phyloP scores from a whole-genome alignment of 2,329 filamentous ascomycete species.

The Cladosporium sp. region DNA sequence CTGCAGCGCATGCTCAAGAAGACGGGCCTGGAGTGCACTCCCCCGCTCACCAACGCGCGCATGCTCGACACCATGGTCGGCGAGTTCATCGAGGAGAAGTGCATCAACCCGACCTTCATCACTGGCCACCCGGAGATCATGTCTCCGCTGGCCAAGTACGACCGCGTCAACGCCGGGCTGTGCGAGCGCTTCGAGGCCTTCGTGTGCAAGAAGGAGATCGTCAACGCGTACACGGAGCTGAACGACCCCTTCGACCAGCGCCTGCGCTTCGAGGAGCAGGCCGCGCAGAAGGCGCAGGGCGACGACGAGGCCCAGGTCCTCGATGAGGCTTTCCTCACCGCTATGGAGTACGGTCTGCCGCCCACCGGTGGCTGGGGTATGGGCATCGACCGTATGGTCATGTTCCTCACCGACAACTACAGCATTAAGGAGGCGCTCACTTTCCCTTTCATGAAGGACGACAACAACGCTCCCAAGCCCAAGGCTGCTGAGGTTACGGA shows the following conservation, averaged over 20 bases:
- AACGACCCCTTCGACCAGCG: conserved; percentile 96
- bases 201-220: conserved; percentile 95
- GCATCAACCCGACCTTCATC: conserved; percentile 91
- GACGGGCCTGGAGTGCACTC: conserved; percentile 82
- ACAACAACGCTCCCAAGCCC: conserved; percentile 38
- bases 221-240: conserved; percentile 96
- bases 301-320: conserved; percentile 96
- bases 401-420: conserved; percentile 96
- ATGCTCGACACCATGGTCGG: conserved; percentile 92
- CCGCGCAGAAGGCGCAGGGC: conserved; percentile 89
- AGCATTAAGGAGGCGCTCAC: conserved; percentile 93
- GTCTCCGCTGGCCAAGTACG: conserved; percentile 95
- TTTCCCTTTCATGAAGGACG: conserved; percentile 97
- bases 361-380: conserved; percentile 94
- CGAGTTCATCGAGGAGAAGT: conserved; percentile 92
- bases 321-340: conserved; percentile 91
- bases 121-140: conserved; percentile 77
- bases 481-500: conserved; percentile 60
- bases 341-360: conserved; percentile 84
- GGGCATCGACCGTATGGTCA: conserved; percentile 89
- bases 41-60: conserved; percentile 86
- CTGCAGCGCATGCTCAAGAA: conserved; percentile 80
- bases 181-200: conserved; percentile 98
- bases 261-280: conserved; percentile 89
- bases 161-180: conserved; percentile 74